Evolutionary conservation across 768 basidiomycete genomes (phyloP), one percentile per base, ranked within the genome.

Genomic region (Termitomyces eurrhizus): DNA sequence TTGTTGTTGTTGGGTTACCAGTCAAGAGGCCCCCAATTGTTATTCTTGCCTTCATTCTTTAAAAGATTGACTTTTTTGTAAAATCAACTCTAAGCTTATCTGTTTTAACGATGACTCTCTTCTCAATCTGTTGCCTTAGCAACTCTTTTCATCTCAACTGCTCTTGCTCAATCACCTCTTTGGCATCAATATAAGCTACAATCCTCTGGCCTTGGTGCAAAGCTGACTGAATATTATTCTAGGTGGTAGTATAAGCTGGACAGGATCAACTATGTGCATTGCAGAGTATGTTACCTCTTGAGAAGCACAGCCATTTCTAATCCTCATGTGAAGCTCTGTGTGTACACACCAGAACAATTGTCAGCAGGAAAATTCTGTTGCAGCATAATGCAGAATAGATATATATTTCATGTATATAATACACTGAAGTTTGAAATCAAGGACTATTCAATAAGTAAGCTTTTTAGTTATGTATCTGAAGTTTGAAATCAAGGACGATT

Each of bases 181-280:
- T 69, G 60, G 51, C 60, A 60, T 18, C 65, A 68, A 65, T 68
- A 62, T 62, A 56, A 52, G 65, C 6, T 39, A 7, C 16, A n/a
- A 37, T 48, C 36, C 18, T n/a, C 4, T 4, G 1, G n/a, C 37
- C 41, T 1, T 18, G n/a, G 21, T 3, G 24, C 11, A 0, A 54
- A 36, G 32, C 42, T 57, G 13, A 4, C 16, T 41, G 26, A 46
- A 44, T 16, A 42, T 24, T 14, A 57, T n/a, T 18, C 18, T 39
- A 67, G 65, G 64, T 41, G 69, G 65, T 21, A 67, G 67, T 13
- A 73, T 65, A 48, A 71, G 72, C 18, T 81, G 77, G 77, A 73
- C 76, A 7, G 80, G 80, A 50, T 29, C 72, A n/a, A 79, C 77
- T 7, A 72, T 73, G 12, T 81, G 81, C 48, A 74, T 73, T 46